Evolutionary conservation across 1,284 basidiomycete genomes (phyloP).

Genomic region (Marasmius fiardii): DNA sequence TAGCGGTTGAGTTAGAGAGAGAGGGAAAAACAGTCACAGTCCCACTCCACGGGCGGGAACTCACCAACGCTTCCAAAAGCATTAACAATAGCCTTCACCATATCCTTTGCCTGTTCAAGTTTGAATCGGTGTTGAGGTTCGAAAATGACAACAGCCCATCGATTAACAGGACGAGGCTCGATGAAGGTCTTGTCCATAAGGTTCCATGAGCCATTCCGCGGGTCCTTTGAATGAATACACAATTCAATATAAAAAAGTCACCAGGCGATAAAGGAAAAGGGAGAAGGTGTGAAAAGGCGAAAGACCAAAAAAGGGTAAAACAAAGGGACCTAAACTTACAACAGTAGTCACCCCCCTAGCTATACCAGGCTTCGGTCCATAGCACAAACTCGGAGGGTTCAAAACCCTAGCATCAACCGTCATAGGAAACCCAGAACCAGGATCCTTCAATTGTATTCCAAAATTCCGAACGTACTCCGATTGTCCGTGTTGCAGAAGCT

Average conservation of each 20-base stretch:
- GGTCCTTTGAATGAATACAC: no score
- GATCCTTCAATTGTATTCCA: slow-evolving; percentile 4
- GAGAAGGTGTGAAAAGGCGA: not conserved
- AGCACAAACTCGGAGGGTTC: slow-evolving; percentile 6
- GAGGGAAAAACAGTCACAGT: not conserved
- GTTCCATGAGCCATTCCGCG: slow-evolving; percentile 2
- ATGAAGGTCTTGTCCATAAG: not conserved
- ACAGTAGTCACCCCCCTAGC: not conserved
- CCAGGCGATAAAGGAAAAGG: not conserved
- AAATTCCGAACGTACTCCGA: slow-evolving; percentile 16
- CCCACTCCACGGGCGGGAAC: not conserved
- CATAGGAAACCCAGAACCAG: not conserved
- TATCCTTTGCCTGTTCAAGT: not conserved
- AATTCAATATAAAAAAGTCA: no score
- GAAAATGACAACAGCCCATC: not conserved
- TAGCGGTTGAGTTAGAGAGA: not conserved
- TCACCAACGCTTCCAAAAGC: not conserved
- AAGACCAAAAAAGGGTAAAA: not conserved
- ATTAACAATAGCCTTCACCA: not conserved
- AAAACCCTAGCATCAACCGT: slow-evolving; percentile 7
- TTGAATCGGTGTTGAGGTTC: not conserved
- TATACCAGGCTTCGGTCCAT: not conserved
- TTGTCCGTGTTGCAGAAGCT: slow-evolving; percentile 14
- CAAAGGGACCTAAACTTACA: not conserved
- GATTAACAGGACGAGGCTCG: not conserved